Conservation (phyloP, 2,329 filamentous ascomycete genomes). For the Verticillium isaacii region DNA sequence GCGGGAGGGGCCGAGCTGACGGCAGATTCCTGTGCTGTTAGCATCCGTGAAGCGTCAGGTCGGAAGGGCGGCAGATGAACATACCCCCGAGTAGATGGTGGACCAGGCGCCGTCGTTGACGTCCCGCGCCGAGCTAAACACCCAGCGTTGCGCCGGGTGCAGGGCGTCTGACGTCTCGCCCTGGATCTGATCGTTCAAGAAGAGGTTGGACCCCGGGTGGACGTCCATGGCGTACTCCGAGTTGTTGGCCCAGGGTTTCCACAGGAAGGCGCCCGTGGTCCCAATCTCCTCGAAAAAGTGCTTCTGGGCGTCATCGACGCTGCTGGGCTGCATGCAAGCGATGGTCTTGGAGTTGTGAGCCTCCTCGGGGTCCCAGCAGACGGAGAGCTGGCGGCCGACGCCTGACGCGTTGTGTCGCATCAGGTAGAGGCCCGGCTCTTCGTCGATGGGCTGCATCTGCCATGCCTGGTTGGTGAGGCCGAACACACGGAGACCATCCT, state of each 20-base stretch:
- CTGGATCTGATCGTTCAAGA: slow-evolving; percentile 22
- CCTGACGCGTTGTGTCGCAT: slow-evolving; percentile 22
- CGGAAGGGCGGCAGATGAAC: background rate
- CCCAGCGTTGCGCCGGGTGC: slow-evolving; percentile 27
- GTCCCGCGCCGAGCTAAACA: slow-evolving; percentile 22
- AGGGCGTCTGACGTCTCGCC: slow-evolving; percentile 5
- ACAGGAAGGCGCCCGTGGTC: slow-evolving; percentile 22
- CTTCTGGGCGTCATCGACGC: slow-evolving; percentile 21
- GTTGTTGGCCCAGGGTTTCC: slow-evolving; percentile 17
- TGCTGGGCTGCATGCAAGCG: slow-evolving; percentile 20
- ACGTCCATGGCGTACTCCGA: slow-evolving; percentile 26
- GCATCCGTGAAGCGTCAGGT: too few relatives aligned
- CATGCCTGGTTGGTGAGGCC: slow-evolving; percentile 13
- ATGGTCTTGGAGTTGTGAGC: slow-evolving; percentile 19
- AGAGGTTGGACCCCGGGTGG: slow-evolving; percentile 23
- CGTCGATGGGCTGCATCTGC: slow-evolving; percentile 23
- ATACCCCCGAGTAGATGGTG: slow-evolving; percentile 23
- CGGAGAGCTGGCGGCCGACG: slow-evolving; percentile 22
- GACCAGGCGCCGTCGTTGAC: slow-evolving; percentile 27
- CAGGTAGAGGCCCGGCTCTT: slow-evolving; percentile 22
- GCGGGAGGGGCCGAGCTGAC: slow-evolving; percentile 6
- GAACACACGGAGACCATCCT: slow-evolving; percentile 17
- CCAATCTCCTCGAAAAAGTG: slow-evolving; percentile 27
- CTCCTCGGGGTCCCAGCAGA: slow-evolving; percentile 20
- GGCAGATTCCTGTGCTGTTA: background rate